Percentiles rank a stretch among this genome's conserved stretches.
phyloP scores from a whole-genome alignment of 2,329 filamentous ascomycete genomes.

The Curvularia spicifera region DNA sequence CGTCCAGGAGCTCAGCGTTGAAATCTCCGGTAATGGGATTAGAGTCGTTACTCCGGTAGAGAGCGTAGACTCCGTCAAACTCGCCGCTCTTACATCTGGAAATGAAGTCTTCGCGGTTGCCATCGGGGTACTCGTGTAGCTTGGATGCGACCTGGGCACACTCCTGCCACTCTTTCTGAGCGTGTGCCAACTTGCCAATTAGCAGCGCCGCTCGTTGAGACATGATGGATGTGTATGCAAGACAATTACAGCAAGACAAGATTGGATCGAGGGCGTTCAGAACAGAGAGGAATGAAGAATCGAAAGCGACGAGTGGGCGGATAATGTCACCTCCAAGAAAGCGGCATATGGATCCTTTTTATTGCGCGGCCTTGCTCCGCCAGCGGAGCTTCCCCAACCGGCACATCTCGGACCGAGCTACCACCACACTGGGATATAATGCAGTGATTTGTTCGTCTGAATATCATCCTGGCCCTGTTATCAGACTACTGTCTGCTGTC shows the following conservation, averaged over 20 bases:
- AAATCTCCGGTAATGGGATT: slow-evolving; percentile 58
- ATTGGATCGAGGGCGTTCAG: not conserved
- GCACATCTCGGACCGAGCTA: slow-evolving; percentile 32
- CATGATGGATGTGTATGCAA: slow-evolving; percentile 29
- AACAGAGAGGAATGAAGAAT: slow-evolving; percentile 1
- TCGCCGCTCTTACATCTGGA: slow-evolving; percentile 60
- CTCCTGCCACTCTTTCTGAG: slow-evolving; percentile 56
- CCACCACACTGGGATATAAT: slow-evolving; percentile 1
- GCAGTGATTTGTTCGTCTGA: slow-evolving; percentile 22
- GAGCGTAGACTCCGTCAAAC: slow-evolving; percentile 62
- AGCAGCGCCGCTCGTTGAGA: slow-evolving; percentile 51
- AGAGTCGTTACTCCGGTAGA: slow-evolving; percentile 66
- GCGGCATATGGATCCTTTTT: slow-evolving; percentile 29
- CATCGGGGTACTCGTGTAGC: slow-evolving; percentile 60
- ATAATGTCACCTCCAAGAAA: slow-evolving; percentile 11
- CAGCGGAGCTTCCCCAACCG: slow-evolving; percentile 22
- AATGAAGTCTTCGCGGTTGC: slow-evolving; percentile 63
- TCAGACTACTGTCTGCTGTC: not conserved
- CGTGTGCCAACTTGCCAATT: slow-evolving; percentile 54
- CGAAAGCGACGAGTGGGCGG: slow-evolving; percentile 2
- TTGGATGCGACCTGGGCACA: slow-evolving; percentile 43
- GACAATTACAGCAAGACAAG: not conserved
- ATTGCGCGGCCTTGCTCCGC: slow-evolving; percentile 20
- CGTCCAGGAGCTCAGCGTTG: slow-evolving; percentile 53
- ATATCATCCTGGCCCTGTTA: not conserved